Evolutionary conservation across 495 filamentous ascomycete genomes (phyloP).

Genomic region (Penicillium longicatenatum): DNA sequence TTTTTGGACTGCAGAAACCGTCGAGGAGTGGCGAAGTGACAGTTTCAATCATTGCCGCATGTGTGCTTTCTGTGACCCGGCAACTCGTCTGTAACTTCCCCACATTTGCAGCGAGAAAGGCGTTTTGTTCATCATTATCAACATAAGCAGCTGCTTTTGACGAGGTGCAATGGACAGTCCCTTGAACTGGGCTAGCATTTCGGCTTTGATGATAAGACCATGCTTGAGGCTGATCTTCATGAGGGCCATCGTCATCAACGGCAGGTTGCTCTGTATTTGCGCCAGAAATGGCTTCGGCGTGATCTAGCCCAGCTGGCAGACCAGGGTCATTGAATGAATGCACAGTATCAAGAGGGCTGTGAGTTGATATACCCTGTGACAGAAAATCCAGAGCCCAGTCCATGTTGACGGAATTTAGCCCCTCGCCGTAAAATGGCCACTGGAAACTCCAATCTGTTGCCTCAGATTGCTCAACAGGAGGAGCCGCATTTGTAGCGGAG

Average conservation of each 20-base stretch:
- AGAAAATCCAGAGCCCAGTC: conserved; percentile 14
- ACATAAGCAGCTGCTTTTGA: not conserved
- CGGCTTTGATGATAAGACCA: not conserved
- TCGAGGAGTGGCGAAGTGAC: not conserved
- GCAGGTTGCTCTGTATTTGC: too few relatives aligned
- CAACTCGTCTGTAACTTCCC: not conserved
- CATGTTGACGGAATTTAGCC: conserved; percentile 3
- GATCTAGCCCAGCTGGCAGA: too few relatives aligned
- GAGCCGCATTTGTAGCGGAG: too few relatives aligned
- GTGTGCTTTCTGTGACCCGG: not conserved
- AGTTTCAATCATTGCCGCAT: not conserved
- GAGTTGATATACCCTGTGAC: conserved; percentile 3
- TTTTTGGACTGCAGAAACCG: not conserved
- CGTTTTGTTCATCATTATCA: not conserved
- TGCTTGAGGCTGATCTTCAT: not conserved
- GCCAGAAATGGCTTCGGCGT: too few relatives aligned
- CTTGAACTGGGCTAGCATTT: not conserved
- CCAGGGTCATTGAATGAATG: not conserved
- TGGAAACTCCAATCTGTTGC: conserved; percentile 2
- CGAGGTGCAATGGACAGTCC: not conserved
- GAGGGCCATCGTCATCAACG: not conserved
- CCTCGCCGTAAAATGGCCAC: conserved; percentile 12
- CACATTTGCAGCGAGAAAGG: not conserved
- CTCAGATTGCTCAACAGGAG: not conserved
- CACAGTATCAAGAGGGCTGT: conserved; percentile 4